phyloP scores from a whole-genome alignment of 495 filamentous ascomycete species.

The Penicillium herquei region DNA sequence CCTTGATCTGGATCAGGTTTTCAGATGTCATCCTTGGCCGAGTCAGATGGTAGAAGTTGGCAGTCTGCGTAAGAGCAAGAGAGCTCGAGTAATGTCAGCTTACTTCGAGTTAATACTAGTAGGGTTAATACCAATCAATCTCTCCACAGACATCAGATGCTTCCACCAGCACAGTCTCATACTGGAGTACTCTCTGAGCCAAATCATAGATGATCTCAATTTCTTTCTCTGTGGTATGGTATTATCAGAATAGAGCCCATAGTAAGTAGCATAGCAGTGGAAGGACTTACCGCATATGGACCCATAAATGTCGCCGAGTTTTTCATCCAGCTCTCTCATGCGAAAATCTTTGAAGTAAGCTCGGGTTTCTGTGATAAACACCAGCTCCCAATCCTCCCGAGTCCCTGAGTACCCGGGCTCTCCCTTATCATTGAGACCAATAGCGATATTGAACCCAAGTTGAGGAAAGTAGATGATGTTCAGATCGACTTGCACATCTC shows the following conservation, averaged over 20 bases:
- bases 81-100: slow-evolving; percentile 50
- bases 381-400: slow-evolving; percentile 66
- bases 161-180: slow-evolving; percentile 62
- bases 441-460: slow-evolving; percentile 82
- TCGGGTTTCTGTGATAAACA: slow-evolving; percentile 68
- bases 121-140: slow-evolving; percentile 62
- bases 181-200: slow-evolving; percentile 66
- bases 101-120: not conserved
- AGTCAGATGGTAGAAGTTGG: slow-evolving; percentile 68
- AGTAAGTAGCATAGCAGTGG: not conserved
- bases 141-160: slow-evolving; percentile 81
- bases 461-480: slow-evolving; percentile 88
- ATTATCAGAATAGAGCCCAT: not conserved
- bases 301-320: slow-evolving; percentile 81
- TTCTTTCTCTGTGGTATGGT: slow-evolving; percentile 64
- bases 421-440: slow-evolving; percentile 61
- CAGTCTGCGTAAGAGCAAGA: slow-evolving; percentile 76
- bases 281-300: slow-evolving; percentile 68
- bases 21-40: slow-evolving; percentile 67
- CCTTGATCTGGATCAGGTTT: slow-evolving; percentile 75
- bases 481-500: slow-evolving; percentile 57
- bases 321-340: slow-evolving; percentile 80
- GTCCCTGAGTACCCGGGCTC: slow-evolving; percentile 65
- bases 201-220: slow-evolving; percentile 86
- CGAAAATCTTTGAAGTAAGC: slow-evolving; percentile 86